phyloP scores from a whole-genome alignment of 78 protist genomes.

The slime mould (Dictyostelium discoideum) region dicty_2.7 NC_007090.3:4393001-4393500 shows the following conservation, averaged over 20 bases:
- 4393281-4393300: not conserved
- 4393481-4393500: not conserved
- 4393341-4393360: not conserved
- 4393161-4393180: not conserved
- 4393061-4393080: conserved; percentile 23
- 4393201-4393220: not conserved
- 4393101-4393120: not conserved
- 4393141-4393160: not conserved
- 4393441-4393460: conserved; percentile 10
- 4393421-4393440: conserved; percentile 6
- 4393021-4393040: not conserved
- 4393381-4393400: not conserved
- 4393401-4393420: not conserved
- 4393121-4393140: not conserved
- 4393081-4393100: not conserved
- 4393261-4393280: conserved; percentile 25
- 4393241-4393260: conserved; percentile 3
- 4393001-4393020: not conserved
- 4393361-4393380: conserved; percentile 26
- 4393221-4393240: conserved; percentile 1
- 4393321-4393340: conserved; percentile 8
- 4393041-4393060: conserved; percentile 33
- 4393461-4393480: conserved; percentile 9
- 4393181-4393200: not conserved
- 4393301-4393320: conserved; percentile 4